Conservation (phyloP, 371 early-diverging fungal genomes). For the Polyrhizophydium stewartii region DNA sequence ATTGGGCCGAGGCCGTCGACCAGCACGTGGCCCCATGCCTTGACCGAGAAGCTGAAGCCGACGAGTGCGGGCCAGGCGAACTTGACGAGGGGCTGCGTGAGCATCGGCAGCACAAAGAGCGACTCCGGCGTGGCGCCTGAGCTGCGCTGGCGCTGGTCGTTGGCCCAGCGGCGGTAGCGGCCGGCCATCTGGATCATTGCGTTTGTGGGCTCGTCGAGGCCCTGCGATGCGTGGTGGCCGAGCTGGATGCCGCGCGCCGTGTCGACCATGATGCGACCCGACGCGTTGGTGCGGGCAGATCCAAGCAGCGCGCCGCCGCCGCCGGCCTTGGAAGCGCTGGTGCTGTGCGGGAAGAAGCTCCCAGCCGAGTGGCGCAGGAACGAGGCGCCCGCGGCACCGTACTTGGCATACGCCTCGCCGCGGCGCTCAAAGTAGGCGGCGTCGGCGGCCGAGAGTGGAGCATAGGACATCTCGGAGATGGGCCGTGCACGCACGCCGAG, state of each 20-base stretch:
- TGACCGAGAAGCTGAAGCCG: conserved; percentile 48
- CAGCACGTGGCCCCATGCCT: conserved; percentile 54
- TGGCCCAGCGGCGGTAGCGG: conserved; percentile 27
- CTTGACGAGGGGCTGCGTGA: conserved; percentile 24
- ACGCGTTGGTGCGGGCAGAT: background rate
- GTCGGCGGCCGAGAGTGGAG: conserved; percentile 5
- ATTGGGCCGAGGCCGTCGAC: conserved; percentile 30
- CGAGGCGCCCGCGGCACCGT: conserved; percentile 10
- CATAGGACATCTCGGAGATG: conserved; percentile 20
- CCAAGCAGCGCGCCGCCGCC: background rate
- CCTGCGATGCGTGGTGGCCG: conserved; percentile 40
- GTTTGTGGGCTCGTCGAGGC: conserved; percentile 32
- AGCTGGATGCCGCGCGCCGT: conserved; percentile 20
- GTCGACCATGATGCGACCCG: conserved; percentile 37
- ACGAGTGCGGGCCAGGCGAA: conserved; percentile 43
- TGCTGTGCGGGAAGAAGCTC: conserved; percentile 24
- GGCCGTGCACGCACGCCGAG: conserved; percentile 21
- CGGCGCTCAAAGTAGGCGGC: conserved; percentile 10
- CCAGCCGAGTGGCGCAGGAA: conserved; percentile 26
- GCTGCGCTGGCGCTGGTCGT: conserved; percentile 4
- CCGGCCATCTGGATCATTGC: conserved; percentile 26
- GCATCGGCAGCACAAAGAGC: conserved; percentile 8
- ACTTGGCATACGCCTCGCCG: conserved; percentile 18
- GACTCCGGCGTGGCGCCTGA: conserved; percentile 8
- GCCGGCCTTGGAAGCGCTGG: background rate